Evolutionary conservation across 1,139 yeast species (phyloP).

Genomic region (Lodderomyces parapsilosis): DNA sequence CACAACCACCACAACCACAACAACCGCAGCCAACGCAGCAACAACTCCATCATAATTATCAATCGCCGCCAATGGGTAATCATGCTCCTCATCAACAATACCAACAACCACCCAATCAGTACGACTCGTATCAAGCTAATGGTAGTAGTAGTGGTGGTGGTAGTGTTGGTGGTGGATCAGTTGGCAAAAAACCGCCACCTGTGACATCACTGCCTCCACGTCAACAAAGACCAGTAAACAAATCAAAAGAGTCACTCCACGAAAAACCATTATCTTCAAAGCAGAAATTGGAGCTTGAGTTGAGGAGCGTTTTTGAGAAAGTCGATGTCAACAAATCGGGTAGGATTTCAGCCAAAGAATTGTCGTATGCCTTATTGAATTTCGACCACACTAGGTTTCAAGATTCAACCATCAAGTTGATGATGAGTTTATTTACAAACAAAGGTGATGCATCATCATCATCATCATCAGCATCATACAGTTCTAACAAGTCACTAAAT

Average conservation of each 20-base stretch:
- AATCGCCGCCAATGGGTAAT: conserved; percentile 6
- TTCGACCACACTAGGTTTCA: conserved; percentile 66
- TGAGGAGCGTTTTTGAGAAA: conserved; percentile 53
- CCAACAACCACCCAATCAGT: conserved; percentile 14
- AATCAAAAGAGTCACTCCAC: conserved; percentile 12
- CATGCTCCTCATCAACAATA: conserved; percentile 13
- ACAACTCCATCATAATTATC: conserved; percentile 12
- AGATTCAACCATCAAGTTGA: conserved; percentile 58
- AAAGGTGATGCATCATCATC: conserved; percentile 4
- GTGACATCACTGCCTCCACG: conserved; percentile 11
- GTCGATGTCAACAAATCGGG: conserved; percentile 59
- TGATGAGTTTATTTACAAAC: conserved; percentile 57
- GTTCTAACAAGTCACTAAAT: conserved; percentile 33
- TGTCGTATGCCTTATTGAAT: conserved; percentile 61
- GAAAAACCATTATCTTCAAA: conserved; percentile 11
- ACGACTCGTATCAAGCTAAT: conserved; percentile 12
- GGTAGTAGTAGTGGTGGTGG: conserved; percentile 3
- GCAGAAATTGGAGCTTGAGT: conserved; percentile 41
- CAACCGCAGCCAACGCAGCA: conserved; percentile 15
- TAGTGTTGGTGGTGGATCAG: conserved; percentile 7
- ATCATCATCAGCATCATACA: conserved; percentile 17
- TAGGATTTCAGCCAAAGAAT: conserved; percentile 55
- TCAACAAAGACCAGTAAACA: conserved; percentile 10
- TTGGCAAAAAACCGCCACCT: conserved; percentile 12
- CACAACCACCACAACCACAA: conserved; percentile 17